A percentile compares a stretch with the other conserved stretches of the same genome.
Conservation (phyloP, 345 rosid species). For the Tarenaya hassleriana region DNA sequence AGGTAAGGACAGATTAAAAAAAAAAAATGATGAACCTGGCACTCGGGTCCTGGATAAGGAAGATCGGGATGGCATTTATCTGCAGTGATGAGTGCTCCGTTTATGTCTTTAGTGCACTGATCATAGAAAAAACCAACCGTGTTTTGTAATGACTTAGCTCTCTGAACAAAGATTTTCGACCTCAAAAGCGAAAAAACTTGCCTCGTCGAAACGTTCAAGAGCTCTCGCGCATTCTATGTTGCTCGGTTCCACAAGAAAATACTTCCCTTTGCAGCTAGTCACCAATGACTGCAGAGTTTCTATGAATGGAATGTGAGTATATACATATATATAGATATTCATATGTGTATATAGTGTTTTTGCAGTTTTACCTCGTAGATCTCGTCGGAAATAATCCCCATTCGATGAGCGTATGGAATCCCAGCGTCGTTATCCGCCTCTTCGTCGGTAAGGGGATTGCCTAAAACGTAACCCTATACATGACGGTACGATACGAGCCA, state of each 20-base stretch:
- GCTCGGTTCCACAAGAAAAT: slow-evolving; percentile 24
- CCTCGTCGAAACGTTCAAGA: slow-evolving; percentile 8
- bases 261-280: slow-evolving; percentile 40
- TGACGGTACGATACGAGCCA: too few species aligned
- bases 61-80: too few species aligned
- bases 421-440: slow-evolving; percentile 27
- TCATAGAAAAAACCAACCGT: too few species aligned
- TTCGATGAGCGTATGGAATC: slow-evolving; percentile 45
- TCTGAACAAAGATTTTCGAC: too few species aligned
- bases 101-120: too few species aligned
- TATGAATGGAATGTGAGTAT: neutral
- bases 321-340: neutral
- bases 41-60: too few species aligned
- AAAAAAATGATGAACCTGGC: too few species aligned
- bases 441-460: slow-evolving; percentile 34
- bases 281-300: slow-evolving; percentile 33
- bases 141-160: too few species aligned
- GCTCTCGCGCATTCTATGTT: slow-evolving; percentile 35
- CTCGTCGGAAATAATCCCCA: slow-evolving; percentile 59
- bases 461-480: slow-evolving; percentile 41
- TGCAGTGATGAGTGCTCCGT: too few species aligned
- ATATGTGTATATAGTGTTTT: too few species aligned
- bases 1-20: neutral
- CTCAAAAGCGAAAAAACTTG: neutral
- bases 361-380: slow-evolving; percentile 35